Conservation (phyloP, 2,329 filamentous ascomycete genomes). For the Apiospora sp. region DNA sequence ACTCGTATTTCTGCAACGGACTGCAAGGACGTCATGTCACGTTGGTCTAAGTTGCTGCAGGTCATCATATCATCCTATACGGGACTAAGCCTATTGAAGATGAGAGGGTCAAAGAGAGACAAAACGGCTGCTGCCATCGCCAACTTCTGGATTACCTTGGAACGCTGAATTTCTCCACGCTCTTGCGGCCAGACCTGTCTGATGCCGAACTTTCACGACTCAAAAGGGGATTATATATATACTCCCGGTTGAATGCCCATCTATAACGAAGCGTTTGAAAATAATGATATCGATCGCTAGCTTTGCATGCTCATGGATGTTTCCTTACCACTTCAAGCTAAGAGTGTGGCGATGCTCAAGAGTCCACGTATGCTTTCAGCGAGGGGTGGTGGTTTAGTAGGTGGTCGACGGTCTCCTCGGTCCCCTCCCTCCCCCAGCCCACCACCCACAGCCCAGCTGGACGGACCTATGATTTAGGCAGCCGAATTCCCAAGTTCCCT, state of each 20-base stretch:
- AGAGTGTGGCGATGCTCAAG: slow-evolving; percentile 20
- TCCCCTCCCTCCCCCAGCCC: not conserved
- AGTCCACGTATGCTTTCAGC: slow-evolving; percentile 19
- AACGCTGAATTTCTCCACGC: not conserved
- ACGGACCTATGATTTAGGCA: slow-evolving; percentile 2
- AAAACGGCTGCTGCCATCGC: not conserved
- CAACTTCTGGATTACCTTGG: not conserved
- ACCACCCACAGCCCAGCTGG: not conserved
- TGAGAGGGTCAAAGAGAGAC: not conserved
- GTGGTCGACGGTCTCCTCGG: not conserved
- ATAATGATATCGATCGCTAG: not conserved
- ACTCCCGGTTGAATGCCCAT: not conserved
- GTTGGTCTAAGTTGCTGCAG: not conserved
- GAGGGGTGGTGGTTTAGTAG: not conserved
- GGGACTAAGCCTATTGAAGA: not conserved
- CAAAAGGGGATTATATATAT: not conserved
- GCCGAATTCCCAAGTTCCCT: not conserved
- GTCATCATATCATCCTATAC: not conserved
- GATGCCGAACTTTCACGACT: not conserved
- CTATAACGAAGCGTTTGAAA: not conserved
- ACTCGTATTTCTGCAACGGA: not conserved
- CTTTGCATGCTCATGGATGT: not conserved
- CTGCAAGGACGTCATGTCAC: not conserved
- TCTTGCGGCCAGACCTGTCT: not conserved
- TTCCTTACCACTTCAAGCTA: slow-evolving; percentile 2